phyloP scores from a whole-genome alignment of 805 yeast species.

The Starmerella vitae region DNA sequence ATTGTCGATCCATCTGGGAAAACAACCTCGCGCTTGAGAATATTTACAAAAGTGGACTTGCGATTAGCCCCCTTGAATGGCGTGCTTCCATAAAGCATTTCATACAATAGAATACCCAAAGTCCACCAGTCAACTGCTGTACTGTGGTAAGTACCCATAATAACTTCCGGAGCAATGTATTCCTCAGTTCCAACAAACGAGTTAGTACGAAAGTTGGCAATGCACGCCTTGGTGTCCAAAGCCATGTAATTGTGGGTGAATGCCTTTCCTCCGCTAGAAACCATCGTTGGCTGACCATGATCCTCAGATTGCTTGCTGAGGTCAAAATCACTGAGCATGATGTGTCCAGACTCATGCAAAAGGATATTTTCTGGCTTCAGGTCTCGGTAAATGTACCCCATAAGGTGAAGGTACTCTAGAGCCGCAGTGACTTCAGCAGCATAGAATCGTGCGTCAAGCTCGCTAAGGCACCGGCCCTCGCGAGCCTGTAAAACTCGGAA shows the following conservation, averaged over 20 bases:
- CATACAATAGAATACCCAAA: slow-evolving; percentile 79
- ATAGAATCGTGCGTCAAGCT: slow-evolving; percentile 81
- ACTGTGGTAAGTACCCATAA: slow-evolving; percentile 92
- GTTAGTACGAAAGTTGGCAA: slow-evolving; percentile 91
- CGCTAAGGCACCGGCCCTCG: slow-evolving; percentile 69
- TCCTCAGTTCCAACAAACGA: slow-evolving; percentile 99
- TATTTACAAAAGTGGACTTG: slow-evolving; percentile 77
- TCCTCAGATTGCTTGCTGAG: slow-evolving; percentile 76
- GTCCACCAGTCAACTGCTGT: slow-evolving; percentile 99
- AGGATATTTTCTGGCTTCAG: slow-evolving; percentile 92
- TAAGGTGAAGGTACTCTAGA: slow-evolving; percentile 80
- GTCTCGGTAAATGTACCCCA: slow-evolving; percentile 96
- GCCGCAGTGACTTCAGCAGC: slow-evolving; percentile 98
- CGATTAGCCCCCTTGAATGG: slow-evolving; percentile 91
- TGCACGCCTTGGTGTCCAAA: slow-evolving; percentile 85
- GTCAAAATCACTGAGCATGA: slow-evolving; percentile 94
- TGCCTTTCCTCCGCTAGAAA: slow-evolving; percentile 27
- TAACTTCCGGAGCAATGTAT: slow-evolving; percentile 96
- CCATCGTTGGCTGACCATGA: slow-evolving; percentile 62
- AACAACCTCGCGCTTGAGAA: slow-evolving; percentile 67
- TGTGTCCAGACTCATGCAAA: slow-evolving; percentile 92
- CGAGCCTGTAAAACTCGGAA: slow-evolving; percentile 91
- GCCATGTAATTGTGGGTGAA: slow-evolving; percentile 37
- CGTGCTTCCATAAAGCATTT: slow-evolving; percentile 90
- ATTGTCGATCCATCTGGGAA: slow-evolving; percentile 43